These are phyloP conservation scores for Claviceps humidiphila DNA, from an alignment of 2,329 filamentous ascomycete genomes.

Conservation along the genomic window DNA sequence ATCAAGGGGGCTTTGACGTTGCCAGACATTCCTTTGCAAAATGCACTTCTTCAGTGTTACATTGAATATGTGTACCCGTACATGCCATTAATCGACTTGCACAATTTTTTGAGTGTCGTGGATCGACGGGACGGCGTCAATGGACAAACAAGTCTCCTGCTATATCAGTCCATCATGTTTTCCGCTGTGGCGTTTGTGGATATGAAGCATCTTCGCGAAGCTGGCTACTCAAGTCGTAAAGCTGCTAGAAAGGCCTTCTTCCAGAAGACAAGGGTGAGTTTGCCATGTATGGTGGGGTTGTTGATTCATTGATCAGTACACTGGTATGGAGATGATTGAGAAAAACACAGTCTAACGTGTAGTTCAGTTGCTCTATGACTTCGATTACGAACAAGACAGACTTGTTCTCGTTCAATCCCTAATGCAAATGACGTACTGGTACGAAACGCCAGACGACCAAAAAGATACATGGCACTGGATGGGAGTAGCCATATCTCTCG, in stretches of 20 bases:
- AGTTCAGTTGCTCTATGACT: conserved; percentile 69
- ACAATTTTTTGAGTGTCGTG: conserved; percentile 46
- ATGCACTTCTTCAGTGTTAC: conserved; percentile 69
- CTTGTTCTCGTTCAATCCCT: conserved; percentile 80
- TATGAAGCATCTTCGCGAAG: conserved; percentile 59
- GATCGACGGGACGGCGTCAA: conserved; percentile 53
- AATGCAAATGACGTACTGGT: conserved; percentile 92
- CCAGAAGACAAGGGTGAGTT: conserved; percentile 66
- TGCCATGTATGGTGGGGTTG: too few relatives aligned
- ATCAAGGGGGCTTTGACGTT: conserved; percentile 75
- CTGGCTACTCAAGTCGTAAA: conserved; percentile 67
- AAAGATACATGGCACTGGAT: conserved; percentile 99
- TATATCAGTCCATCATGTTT: conserved; percentile 95
- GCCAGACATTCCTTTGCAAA: conserved; percentile 56
- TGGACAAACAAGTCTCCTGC: conserved; percentile 65
- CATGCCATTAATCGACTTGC: conserved; percentile 72
- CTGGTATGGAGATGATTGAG: neutral
- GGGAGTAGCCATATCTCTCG: conserved; percentile 85
- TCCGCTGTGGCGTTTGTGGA: conserved; percentile 81
- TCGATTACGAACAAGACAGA: conserved; percentile 86
- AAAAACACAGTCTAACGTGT: conserved; percentile 7
- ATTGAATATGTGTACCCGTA: conserved; percentile 86
- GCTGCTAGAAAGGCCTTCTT: conserved; percentile 80
- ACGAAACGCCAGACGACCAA: conserved; percentile 90
- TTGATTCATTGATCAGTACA: too few relatives aligned